Percentiles rank a stretch among this genome's conserved stretches.
These are phyloP conservation scores for Candida neerlandica DNA, from an alignment of 1,139 yeast genomes.

Conservation along the genomic window DNA sequence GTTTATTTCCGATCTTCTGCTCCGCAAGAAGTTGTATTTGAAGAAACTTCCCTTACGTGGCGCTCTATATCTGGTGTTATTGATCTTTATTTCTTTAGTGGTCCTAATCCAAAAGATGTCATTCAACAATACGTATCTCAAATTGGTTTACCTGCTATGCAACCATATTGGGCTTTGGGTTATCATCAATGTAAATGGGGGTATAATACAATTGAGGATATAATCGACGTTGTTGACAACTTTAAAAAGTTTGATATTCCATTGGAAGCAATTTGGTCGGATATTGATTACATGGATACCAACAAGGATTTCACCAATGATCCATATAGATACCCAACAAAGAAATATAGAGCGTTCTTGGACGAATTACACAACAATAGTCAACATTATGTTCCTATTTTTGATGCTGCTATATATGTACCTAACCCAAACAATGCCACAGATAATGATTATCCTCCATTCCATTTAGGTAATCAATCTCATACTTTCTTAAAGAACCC, in stretches of 20 bases:
- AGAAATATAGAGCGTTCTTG: constrained; percentile 22
- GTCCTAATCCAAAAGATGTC: constrained; percentile 32
- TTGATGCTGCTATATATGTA: constrained; percentile 35
- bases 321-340: constrained; percentile 26
- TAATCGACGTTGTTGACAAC: constrained; percentile 22
- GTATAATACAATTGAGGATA: constrained; percentile 20
- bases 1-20: constrained; percentile 28
- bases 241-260: constrained; percentile 24
- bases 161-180: constrained; percentile 28
- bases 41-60: constrained; percentile 27
- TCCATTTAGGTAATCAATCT: constrained; percentile 25
- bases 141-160: constrained; percentile 25
- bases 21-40: constrained; percentile 24
- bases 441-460: constrained; percentile 25
- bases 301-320: constrained; percentile 33
- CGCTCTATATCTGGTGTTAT: constrained; percentile 29
- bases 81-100: constrained; percentile 35
- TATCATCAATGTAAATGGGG: constrained; percentile 30
- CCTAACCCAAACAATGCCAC: constrained; percentile 27
- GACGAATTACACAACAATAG: constrained; percentile 24
- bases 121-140: constrained; percentile 28
- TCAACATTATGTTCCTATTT: constrained; percentile 34
- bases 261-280: constrained; percentile 26
- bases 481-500: constrained; percentile 33
- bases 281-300: constrained; percentile 29